Evolutionary conservation across 2,329 filamentous ascomycete genomes (phyloP), one percentile per base, ranked within the genome.

Genomic region (Claviceps maximensis): DNA sequence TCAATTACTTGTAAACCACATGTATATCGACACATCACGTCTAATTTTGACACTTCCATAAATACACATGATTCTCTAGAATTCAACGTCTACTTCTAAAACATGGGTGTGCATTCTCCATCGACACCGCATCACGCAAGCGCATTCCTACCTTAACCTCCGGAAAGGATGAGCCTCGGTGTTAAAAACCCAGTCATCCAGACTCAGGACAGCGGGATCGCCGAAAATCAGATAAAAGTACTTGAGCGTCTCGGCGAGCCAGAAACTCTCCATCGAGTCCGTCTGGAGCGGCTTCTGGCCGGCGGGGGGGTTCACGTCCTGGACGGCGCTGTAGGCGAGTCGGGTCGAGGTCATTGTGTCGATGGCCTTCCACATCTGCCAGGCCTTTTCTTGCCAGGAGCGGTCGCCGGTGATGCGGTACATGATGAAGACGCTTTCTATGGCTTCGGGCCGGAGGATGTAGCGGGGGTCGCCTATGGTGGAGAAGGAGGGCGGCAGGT

Each of bases 221-320:
- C 77, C 78, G 60, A 87, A 89, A 27, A 87, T 75, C 44, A 88
- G 62, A 57, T 84, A 89, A 50, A 87, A 87, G 56, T 88, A 88
- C 68, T 88, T 88, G 56, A 88, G 67, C 29, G 84, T 89, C 70
- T 88, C 84, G 0, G 80, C 79, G 59, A 84, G 71, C 82, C 84
- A 89, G 62, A 87, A 87, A 55, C 63, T 64, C 67, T 87, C 80
- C 79, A 84, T 83, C n/a, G 76, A 77, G 60, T 88, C 83, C 38
- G 70, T 65, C 54, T 69, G 67, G 45, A 71, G 56, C 1, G 67
- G 62, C 49, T 62, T 58, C 19, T 65, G 64, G 1, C 54, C 58
- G 17, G 7, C 1, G 0, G 59, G 53, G 5, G 60, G 57, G 1
- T 60, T 60, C 5, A 70, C 69, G 47, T 76, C 71, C 50, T 64